Evolutionary conservation across 2,329 filamentous ascomycete genomes (phyloP).

Genomic region (Nigrospora osmanthi): DNA sequence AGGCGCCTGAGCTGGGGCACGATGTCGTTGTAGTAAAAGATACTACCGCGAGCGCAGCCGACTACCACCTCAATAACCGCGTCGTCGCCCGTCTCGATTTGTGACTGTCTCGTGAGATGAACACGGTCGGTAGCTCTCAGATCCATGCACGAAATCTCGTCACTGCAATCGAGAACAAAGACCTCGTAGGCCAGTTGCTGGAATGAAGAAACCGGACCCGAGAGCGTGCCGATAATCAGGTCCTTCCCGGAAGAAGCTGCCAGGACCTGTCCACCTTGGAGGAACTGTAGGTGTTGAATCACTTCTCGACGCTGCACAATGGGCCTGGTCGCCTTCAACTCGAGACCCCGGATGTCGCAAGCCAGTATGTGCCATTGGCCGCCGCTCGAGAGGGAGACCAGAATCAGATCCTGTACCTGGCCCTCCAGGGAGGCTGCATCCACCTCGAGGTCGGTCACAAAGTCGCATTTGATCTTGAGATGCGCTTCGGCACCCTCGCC

Average conservation of each 20-base stretch:
- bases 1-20: slow-evolving; percentile 47
- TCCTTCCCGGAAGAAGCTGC: slow-evolving; percentile 44
- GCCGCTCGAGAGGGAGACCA: slow-evolving; percentile 37
- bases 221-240: slow-evolving; percentile 52
- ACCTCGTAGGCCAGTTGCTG: slow-evolving; percentile 46
- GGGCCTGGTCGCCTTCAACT: slow-evolving; percentile 21
- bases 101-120: slow-evolving; percentile 22
- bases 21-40: slow-evolving; percentile 76
- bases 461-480: slow-evolving; percentile 33
- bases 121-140: slow-evolving; percentile 34
- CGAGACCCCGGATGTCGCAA: slow-evolving; percentile 28
- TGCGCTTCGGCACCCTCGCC: slow-evolving; percentile 31
- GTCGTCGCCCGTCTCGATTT: slow-evolving; percentile 16
- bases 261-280: slow-evolving; percentile 49
- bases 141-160: slow-evolving; percentile 62
- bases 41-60: slow-evolving; percentile 67
- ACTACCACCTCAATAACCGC: slow-evolving; percentile 64
- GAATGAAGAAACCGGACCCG: slow-evolving; percentile 21
- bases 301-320: slow-evolving; percentile 26
- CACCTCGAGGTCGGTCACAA: slow-evolving; percentile 37
- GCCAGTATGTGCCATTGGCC: slow-evolving; percentile 33
- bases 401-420: slow-evolving; percentile 32
- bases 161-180: slow-evolving; percentile 49
- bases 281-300: slow-evolving; percentile 40
- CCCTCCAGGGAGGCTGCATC: slow-evolving; percentile 27